phyloP scores from a whole-genome alignment of 1,284 basidiomycete species.

The Hypsizygus ulmarius region DNA sequence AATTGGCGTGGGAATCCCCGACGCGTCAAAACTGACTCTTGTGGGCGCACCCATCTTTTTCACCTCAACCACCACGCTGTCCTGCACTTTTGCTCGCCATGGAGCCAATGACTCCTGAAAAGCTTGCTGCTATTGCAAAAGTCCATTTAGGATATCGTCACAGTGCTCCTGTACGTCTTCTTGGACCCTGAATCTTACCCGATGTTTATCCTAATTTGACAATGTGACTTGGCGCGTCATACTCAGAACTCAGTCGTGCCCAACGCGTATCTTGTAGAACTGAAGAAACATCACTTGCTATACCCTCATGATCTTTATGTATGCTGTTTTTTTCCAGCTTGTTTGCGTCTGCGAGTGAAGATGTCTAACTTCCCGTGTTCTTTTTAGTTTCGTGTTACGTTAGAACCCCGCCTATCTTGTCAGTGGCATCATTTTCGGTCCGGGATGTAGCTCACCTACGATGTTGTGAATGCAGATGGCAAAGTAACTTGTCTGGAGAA shows the following conservation, averaged over 20 bases:
- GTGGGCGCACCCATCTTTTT: slow-evolving; percentile 4
- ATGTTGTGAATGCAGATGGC: slow-evolving; percentile 33
- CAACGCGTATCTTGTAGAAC: slow-evolving; percentile 35
- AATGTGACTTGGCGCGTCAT: too few relatives aligned
- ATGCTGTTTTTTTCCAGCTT: slow-evolving; percentile 14
- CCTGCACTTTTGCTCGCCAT: slow-evolving; percentile 11
- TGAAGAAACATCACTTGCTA: slow-evolving; percentile 32
- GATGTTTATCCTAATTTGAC: too few relatives aligned
- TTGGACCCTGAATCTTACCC: slow-evolving; percentile 1
- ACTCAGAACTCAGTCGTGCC: slow-evolving; percentile 31
- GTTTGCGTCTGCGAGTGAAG: neutral
- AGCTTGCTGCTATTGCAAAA: slow-evolving; percentile 19
- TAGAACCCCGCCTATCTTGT: slow-evolving; percentile 42
- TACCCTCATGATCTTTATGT: slow-evolving; percentile 41
- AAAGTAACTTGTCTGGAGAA: slow-evolving; percentile 41
- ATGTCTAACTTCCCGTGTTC: slow-evolving; percentile 13
- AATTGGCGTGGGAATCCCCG: slow-evolving; percentile 12
- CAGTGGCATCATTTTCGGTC: slow-evolving; percentile 22
- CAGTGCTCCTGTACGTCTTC: slow-evolving; percentile 20
- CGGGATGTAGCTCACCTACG: neutral
- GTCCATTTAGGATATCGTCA: slow-evolving; percentile 21
- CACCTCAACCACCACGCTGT: neutral
- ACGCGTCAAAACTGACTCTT: slow-evolving; percentile 9
- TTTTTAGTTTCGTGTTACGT: slow-evolving; percentile 35
- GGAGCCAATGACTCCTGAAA: slow-evolving; percentile 1